phyloP scores from a whole-genome alignment of 176 grass and related monocot species.

The Neostapfia colusana region DNA sequence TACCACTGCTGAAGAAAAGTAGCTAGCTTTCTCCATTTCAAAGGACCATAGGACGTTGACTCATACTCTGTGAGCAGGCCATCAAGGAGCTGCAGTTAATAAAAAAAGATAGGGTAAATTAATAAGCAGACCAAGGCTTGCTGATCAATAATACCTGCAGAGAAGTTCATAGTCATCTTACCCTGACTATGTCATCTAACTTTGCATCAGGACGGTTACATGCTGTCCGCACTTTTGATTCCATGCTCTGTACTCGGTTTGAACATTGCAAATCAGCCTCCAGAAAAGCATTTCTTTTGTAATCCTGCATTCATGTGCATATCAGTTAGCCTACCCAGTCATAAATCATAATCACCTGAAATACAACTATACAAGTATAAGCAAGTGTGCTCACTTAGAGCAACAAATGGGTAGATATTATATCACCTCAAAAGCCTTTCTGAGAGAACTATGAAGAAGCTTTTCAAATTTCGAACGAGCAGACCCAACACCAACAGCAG shows the following conservation, averaged over 20 bases:
- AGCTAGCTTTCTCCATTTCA: constrained; percentile 79
- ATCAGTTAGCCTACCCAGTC: neutral
- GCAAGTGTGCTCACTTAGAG: neutral
- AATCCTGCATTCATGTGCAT: constrained; percentile 58
- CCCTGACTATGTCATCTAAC: constrained; percentile 73
- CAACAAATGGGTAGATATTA: neutral
- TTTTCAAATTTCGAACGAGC: constrained; percentile 85
- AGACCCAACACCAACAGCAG: constrained; percentile 70
- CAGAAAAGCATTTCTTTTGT: constrained; percentile 82
- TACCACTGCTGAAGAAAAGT: constrained; percentile 85
- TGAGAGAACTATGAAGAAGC: constrained; percentile 75
- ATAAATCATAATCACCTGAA: neutral
- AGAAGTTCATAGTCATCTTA: constrained; percentile 36
- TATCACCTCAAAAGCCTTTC: constrained; percentile 79
- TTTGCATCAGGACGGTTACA: constrained; percentile 79
- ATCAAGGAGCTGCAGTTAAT: constrained; percentile 69
- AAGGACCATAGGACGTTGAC: constrained; percentile 70
- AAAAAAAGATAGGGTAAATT: constrained; percentile 4
- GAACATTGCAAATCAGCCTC: constrained; percentile 89
- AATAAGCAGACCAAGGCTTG: constrained; percentile 10
- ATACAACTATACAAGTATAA: neutral
- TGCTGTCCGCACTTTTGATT: constrained; percentile 62
- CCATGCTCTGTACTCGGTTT: constrained; percentile 74
- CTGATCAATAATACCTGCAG: neutral
- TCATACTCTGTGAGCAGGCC: constrained; percentile 67